These are phyloP conservation scores for Cymbopogon citratus DNA, from an alignment of 176 grass and related monocot genomes.

Conservation along the genomic window DNA sequence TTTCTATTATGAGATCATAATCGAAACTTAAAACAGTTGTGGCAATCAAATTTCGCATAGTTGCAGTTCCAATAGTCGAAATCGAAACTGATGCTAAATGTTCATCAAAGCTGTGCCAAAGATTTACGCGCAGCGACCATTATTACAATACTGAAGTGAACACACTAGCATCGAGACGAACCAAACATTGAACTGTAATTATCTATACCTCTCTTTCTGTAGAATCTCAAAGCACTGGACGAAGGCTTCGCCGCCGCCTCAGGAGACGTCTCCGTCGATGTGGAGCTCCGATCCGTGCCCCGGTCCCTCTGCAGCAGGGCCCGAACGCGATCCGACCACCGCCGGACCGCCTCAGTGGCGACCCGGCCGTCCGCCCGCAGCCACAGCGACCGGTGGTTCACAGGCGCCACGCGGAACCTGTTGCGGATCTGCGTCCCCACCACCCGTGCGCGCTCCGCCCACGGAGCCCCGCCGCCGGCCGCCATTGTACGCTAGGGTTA, in stretches of 20 bases:
- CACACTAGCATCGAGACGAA: neutral
- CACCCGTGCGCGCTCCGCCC: slow-evolving; percentile 57
- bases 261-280: neutral
- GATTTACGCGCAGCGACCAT: neutral
- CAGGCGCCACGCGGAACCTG: slow-evolving; percentile 69
- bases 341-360: slow-evolving; percentile 43
- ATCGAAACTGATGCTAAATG: neutral
- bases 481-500: slow-evolving; percentile 41
- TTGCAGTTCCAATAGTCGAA: neutral
- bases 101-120: neutral
- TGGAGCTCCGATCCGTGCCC: neutral
- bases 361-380: slow-evolving; percentile 28
- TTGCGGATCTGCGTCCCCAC: slow-evolving; percentile 71
- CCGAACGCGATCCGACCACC: slow-evolving; percentile 49
- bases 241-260: slow-evolving; percentile 12
- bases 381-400: slow-evolving; percentile 50
- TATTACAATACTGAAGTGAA: neutral
- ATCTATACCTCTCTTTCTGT: slow-evolving; percentile 57
- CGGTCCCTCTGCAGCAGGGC: slow-evolving; percentile 27
- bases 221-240: slow-evolving; percentile 56
- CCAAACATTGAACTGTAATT: neutral
- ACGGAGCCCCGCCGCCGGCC: slow-evolving; percentile 46
- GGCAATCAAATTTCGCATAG: neutral
- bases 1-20: neutral
- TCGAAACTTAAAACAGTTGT: neutral